Percentiles rank a stretch among this genome's conserved stretches.
phyloP scores from a whole-genome alignment of 805 yeast genomes.

The Cyberlindnera veronae region DNA sequence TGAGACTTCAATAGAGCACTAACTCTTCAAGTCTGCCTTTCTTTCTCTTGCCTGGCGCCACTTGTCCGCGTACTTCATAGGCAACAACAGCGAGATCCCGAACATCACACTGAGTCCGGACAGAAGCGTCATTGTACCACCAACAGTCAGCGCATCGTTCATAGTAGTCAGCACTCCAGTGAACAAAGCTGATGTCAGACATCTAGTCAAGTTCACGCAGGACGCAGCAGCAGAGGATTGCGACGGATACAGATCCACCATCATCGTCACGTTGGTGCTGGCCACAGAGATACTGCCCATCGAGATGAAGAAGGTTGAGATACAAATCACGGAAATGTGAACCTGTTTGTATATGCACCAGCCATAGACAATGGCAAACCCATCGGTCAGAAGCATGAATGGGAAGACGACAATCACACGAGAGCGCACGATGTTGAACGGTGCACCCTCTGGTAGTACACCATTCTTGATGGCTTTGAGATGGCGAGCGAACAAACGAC shows the following conservation, averaged over 20 bases:
- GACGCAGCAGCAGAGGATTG: constrained; percentile 75
- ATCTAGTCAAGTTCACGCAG: constrained; percentile 66
- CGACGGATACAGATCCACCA: constrained; percentile 72
- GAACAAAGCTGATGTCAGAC: constrained; percentile 65
- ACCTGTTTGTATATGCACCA: constrained; percentile 58
- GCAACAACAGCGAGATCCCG: constrained; percentile 24
- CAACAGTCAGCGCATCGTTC: constrained; percentile 54
- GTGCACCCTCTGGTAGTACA: constrained; percentile 20
- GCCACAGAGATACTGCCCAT: constrained; percentile 55
- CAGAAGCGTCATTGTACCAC: constrained; percentile 75
- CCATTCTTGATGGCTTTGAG: constrained; percentile 23
- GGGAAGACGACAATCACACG: constrained; percentile 50
- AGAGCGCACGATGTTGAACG: constrained; percentile 52
- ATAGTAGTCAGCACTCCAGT: constrained; percentile 66
- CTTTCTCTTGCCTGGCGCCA: constrained; percentile 25
- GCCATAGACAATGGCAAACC: constrained; percentile 54
- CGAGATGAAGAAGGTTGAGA: constrained; percentile 56
- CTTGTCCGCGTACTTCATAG: constrained; percentile 31
- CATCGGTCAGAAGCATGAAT: constrained; percentile 35
- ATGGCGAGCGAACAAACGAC: constrained; percentile 24
- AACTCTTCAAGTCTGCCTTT: too few relatives aligned
- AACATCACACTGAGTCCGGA: constrained; percentile 42
- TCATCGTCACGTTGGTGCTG: constrained; percentile 56
- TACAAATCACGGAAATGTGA: constrained; percentile 28
- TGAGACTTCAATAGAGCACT: too few relatives aligned